Evolutionary conservation across 164 flowering plant species (phyloP).

Genomic region (Protea cynaroides): DNA sequence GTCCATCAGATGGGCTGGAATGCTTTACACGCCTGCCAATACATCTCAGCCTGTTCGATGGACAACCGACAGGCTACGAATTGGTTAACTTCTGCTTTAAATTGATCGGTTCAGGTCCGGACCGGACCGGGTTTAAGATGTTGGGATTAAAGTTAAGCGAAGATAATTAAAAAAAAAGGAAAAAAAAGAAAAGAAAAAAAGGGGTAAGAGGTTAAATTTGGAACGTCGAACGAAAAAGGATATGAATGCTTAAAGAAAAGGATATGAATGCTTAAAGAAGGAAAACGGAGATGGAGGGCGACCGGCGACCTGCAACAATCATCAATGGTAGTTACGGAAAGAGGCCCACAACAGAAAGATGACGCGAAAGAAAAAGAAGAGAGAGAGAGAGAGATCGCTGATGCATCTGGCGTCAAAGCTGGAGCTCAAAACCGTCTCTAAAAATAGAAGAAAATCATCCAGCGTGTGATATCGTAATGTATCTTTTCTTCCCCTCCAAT

Average conservation of each 20-base stretch:
- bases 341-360: not conserved
- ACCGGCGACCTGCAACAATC: conserved; percentile 7
- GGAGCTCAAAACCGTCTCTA: not conserved
- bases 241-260: not conserved
- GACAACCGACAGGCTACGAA: too few relatives aligned
- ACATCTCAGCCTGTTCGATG: too few relatives aligned
- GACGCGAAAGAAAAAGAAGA: not conserved
- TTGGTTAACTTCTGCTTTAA: too few relatives aligned
- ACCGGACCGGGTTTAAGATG: too few relatives aligned
- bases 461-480: not conserved
- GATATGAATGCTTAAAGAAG: conserved; percentile 8
- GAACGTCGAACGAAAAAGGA: too few relatives aligned
- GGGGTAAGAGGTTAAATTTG: not conserved
- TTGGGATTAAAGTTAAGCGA: too few relatives aligned
- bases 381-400: not conserved
- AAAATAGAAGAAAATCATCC: not conserved
- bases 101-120: too few relatives aligned
- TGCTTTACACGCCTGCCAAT: too few relatives aligned
- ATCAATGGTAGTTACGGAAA: not conserved
- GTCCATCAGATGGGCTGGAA: too few relatives aligned
- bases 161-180: too few relatives aligned
- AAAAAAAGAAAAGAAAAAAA: too few relatives aligned
- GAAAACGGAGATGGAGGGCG: not conserved
- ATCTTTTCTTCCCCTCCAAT: not conserved
- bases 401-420: not conserved